These are phyloP conservation scores for Pleurotus djamor DNA, from an alignment of 768 basidiomycete species.

Conservation along the genomic window DNA sequence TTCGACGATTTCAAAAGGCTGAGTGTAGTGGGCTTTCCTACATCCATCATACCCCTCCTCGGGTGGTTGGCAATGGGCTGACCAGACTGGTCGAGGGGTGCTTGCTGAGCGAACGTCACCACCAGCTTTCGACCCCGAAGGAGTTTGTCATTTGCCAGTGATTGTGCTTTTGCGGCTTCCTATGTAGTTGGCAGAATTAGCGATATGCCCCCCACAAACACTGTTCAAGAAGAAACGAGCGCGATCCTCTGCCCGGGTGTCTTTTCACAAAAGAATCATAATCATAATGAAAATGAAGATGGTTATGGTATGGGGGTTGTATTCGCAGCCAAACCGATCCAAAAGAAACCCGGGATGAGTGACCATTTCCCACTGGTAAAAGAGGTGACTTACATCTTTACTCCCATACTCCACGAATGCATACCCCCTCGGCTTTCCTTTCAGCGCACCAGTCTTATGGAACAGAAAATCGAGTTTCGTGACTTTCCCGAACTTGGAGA, in stretches of 20 bases:
- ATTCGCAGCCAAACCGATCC: constrained; percentile 8
- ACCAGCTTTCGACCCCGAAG: constrained; percentile 85
- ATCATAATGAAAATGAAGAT: too few relatives aligned
- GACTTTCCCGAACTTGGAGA: constrained; percentile 90
- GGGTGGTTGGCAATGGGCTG: constrained; percentile 20
- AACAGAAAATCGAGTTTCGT: constrained; percentile 93
- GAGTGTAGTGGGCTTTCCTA: constrained; percentile 76
- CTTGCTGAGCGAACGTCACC: constrained; percentile 93
- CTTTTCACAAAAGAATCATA: background rate
- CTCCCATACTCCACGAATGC: constrained; percentile 88
- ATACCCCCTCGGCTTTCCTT: constrained; percentile 94
- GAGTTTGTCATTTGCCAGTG: constrained; percentile 71
- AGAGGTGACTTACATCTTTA: constrained; percentile 64
- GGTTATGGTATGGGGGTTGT: too few relatives aligned
- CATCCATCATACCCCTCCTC: constrained; percentile 49
- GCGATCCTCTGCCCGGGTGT: constrained; percentile 13
- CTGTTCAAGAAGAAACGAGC: background rate
- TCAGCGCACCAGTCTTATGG: constrained; percentile 86
- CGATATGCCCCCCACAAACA: background rate
- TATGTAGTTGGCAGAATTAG: constrained; percentile 27
- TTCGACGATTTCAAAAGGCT: constrained; percentile 79
- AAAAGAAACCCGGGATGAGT: constrained; percentile 50
- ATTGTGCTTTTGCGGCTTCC: constrained; percentile 84
- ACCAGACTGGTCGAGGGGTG: constrained; percentile 42
- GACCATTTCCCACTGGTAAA: constrained; percentile 12